Evolutionary conservation across 106 monocot genomes (phyloP).

Genomic region (Agapanthus africanus): DNA sequence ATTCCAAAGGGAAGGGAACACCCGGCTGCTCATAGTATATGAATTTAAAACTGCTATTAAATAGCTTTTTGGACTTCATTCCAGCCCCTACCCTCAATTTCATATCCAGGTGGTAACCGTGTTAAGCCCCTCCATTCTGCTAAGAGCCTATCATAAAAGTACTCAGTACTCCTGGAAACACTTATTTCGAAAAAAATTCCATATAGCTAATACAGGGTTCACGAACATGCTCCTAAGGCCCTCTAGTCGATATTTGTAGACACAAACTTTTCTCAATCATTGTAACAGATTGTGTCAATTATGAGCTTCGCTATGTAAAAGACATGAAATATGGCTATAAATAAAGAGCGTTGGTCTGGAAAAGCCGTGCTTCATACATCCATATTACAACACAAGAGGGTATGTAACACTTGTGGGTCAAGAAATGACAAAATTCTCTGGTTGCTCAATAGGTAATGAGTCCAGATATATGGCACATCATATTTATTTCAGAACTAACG

Average conservation of each 20-base stretch:
- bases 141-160: not conserved
- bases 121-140: too few species aligned
- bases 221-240: not conserved
- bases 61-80: not conserved
- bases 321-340: not conserved
- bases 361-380: not conserved
- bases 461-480: not conserved
- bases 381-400: not conserved
- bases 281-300: not conserved
- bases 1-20: not conserved
- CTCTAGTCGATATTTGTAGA: not conserved
- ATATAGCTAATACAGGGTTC: not conserved
- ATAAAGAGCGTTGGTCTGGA: not conserved
- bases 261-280: not conserved
- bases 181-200: not conserved
- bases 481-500: not conserved
- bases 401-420: not conserved
- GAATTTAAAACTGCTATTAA: too few species aligned
- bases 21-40: not conserved
- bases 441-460: not conserved
- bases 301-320: not conserved
- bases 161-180: not conserved
- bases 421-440: not conserved
- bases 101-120: not conserved
- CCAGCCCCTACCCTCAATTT: too few species aligned